phyloP scores from a whole-genome alignment of 345 rosid genomes.

The Citrus cavaleriei region DNA sequence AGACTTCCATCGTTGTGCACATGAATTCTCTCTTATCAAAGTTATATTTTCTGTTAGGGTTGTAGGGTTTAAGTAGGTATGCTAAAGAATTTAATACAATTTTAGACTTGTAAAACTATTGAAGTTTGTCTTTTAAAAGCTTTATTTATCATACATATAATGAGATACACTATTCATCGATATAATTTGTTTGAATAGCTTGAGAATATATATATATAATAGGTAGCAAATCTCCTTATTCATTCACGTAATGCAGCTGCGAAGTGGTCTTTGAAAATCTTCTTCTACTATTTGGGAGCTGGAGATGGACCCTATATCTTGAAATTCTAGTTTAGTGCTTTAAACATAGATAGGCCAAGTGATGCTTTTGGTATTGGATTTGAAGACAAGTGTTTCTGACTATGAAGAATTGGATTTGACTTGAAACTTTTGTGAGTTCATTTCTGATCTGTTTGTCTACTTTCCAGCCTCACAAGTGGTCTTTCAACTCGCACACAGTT shows the following conservation, averaged over 20 bases:
- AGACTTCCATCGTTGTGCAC: not conserved
- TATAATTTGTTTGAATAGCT: too few relatives aligned
- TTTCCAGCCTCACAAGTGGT: conserved; percentile 86
- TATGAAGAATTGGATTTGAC: not conserved
- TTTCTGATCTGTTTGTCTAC: conserved; percentile 12
- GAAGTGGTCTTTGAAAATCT: not conserved
- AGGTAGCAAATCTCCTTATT: not conserved
- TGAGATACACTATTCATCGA: too few relatives aligned
- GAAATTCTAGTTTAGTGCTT: not conserved
- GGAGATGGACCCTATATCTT: not conserved
- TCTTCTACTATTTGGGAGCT: not conserved
- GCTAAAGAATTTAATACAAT: not conserved
- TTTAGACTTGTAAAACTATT: not conserved
- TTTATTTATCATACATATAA: too few relatives aligned
- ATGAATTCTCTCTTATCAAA: not conserved
- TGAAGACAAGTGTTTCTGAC: not conserved
- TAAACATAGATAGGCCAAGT: not conserved
- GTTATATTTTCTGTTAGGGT: not conserved
- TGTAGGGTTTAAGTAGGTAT: not conserved
- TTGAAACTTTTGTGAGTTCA: conserved; percentile 7
- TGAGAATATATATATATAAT: too few relatives aligned
- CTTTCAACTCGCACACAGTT: conserved; percentile 76
- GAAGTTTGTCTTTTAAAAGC: too few relatives aligned
- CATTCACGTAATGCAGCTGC: not conserved
- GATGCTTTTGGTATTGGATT: not conserved